Evolutionary conservation across 2,329 filamentous ascomycete species (phyloP).

Genomic region (Nigrograna mackinnonii): DNA sequence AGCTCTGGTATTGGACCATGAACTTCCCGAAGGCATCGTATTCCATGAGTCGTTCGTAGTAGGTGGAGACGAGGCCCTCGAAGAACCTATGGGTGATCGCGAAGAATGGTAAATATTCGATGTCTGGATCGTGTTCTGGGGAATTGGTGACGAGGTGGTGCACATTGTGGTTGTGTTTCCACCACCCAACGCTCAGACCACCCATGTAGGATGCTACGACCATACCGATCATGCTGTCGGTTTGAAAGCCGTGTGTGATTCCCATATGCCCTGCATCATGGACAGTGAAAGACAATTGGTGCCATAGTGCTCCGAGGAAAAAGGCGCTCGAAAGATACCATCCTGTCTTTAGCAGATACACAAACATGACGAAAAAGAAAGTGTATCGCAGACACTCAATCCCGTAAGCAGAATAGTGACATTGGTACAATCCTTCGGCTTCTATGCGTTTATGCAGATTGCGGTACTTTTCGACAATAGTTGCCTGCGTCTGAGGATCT

Average conservation of each 20-base stretch:
- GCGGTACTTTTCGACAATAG: constrained; percentile 82
- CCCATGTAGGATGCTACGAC: constrained; percentile 88
- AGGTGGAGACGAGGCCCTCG: constrained; percentile 64
- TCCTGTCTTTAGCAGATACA: constrained; percentile 50
- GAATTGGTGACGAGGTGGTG: constrained; percentile 96
- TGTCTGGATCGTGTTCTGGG: constrained; percentile 94
- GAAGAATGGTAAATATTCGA: constrained; percentile 74
- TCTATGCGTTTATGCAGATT: constrained; percentile 71
- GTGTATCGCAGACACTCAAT: constrained; percentile 75
- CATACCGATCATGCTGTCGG: constrained; percentile 85
- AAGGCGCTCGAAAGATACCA: constrained; percentile 66
- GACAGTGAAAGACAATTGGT: constrained; percentile 90
- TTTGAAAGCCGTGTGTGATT: constrained; percentile 87
- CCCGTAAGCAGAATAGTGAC: constrained; percentile 80
- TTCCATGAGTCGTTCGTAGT: constrained; percentile 67
- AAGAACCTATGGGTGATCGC: constrained; percentile 70
- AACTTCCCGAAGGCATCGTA: constrained; percentile 66
- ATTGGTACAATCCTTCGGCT: constrained; percentile 78
- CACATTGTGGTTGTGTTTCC: constrained; percentile 95
- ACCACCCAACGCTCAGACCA: constrained; percentile 91
- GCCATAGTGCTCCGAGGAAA: constrained; percentile 85
- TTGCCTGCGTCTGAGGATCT: constrained; percentile 72
- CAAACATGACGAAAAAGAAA: constrained; percentile 64
- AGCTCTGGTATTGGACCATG: constrained; percentile 64
- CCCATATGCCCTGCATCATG: constrained; percentile 98